Evolutionary conservation across 2,329 filamentous ascomycete genomes (phyloP).

Genomic region (Phaeosphaeriaceae sp.): DNA sequence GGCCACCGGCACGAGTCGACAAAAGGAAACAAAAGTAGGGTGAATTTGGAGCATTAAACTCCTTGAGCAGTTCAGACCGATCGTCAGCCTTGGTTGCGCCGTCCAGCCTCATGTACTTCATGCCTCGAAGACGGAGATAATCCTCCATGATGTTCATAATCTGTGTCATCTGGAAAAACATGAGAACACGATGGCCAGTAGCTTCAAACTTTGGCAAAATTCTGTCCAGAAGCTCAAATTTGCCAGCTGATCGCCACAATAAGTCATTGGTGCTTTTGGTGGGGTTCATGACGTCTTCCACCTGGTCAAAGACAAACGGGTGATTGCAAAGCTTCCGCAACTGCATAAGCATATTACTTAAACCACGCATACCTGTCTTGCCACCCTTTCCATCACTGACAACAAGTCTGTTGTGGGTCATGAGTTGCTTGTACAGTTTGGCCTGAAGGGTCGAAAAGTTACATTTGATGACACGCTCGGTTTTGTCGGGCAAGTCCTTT

Average conservation of each 20-base stretch:
- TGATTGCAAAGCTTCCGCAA: slow-evolving; percentile 98
- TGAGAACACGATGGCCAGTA: slow-evolving; percentile 91
- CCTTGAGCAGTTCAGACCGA: slow-evolving; percentile 83
- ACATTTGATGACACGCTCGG: slow-evolving; percentile 98
- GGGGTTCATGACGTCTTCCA: slow-evolving; percentile 98
- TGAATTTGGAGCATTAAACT: slow-evolving; percentile 89
- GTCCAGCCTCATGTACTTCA: slow-evolving; percentile 90
- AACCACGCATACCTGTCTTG: slow-evolving; percentile 89
- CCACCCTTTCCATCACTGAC: slow-evolving; percentile 95
- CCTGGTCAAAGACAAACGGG: slow-evolving; percentile 97
- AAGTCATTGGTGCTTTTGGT: slow-evolving; percentile 86
- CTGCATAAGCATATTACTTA: slow-evolving; percentile 99
- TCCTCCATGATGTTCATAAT: slow-evolving; percentile 99
- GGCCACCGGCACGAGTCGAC: slow-evolving; percentile 97
- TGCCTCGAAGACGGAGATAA: slow-evolving; percentile 81
- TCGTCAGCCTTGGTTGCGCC: slow-evolving; percentile 98
- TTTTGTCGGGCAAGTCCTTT: slow-evolving; percentile 98
- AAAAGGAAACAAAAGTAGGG: slow-evolving; percentile 97
- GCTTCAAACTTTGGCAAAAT: slow-evolving; percentile 91
- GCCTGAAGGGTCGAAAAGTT: slow-evolving; percentile 94
- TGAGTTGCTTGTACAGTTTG: slow-evolving; percentile 96
- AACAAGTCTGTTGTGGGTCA: slow-evolving; percentile 91
- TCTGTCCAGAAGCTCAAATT: slow-evolving; percentile 94
- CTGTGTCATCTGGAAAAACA: slow-evolving; percentile 99
- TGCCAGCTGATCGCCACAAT: slow-evolving; percentile 93